Conservation (phyloP, 345 rosid species). For the Cardamine resedifolia region DNA sequence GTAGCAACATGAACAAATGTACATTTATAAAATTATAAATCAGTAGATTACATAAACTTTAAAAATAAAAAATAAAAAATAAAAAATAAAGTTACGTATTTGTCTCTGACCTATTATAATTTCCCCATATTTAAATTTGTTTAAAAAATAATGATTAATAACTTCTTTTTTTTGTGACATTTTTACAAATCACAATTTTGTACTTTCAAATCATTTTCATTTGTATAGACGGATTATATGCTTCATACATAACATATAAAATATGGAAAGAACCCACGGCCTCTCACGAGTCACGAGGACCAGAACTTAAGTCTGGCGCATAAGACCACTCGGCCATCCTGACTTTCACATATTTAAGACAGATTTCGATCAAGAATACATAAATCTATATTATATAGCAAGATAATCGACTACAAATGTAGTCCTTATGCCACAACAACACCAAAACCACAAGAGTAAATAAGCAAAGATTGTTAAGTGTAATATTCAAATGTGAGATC, state of each 20-base stretch:
- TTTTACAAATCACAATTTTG: not conserved
- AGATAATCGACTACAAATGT: not conserved
- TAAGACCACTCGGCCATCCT: conserved; percentile 91
- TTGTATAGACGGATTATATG: not conserved
- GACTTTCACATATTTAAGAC: no score
- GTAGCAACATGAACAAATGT: not conserved
- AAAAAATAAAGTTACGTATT: not conserved
- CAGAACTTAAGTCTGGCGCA: conserved; percentile 90
- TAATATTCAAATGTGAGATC: not conserved
- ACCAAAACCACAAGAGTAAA: not conserved
- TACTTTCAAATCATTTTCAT: not conserved
- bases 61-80: no score
- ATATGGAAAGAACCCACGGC: no score
- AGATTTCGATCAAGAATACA: not conserved
- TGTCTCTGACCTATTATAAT: not conserved
- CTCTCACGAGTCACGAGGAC: no score
- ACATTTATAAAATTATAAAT: not conserved
- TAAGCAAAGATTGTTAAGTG: not conserved
- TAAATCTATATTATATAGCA: not conserved
- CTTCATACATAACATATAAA: no score
- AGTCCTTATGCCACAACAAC: not conserved
- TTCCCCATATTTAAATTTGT: not conserved
- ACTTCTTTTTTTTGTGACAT: not conserved
- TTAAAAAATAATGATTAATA: not conserved
- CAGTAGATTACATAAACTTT: not conserved